These are phyloP conservation scores for Pyracantha coccinea DNA, from an alignment of 331 rosid species.

Conservation along the genomic window DNA sequence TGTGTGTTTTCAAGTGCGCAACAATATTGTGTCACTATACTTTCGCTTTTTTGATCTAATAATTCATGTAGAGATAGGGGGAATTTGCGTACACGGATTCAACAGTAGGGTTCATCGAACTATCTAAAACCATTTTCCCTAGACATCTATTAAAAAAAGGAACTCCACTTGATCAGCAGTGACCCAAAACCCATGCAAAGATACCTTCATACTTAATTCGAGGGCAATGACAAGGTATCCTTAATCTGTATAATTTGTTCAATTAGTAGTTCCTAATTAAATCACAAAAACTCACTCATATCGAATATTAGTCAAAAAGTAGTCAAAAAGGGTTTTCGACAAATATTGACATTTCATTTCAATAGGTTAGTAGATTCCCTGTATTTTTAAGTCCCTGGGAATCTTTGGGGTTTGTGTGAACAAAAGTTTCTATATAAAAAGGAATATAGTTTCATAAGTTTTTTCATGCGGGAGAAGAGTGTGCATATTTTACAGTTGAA, in stretches of 20 bases:
- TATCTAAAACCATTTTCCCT: background rate
- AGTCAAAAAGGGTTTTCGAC: background rate
- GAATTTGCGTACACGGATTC: constrained; percentile 2
- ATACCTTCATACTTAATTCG: background rate
- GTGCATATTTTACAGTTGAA: background rate
- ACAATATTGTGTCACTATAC: background rate
- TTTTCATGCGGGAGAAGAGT: background rate
- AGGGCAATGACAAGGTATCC: background rate
- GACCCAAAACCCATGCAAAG: constrained; percentile 5
- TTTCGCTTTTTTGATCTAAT: background rate
- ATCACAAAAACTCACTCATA: background rate
- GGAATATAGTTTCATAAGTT: background rate
- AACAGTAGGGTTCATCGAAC: background rate
- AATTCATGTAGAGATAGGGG: background rate
- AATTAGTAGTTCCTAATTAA: background rate
- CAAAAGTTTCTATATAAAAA: background rate
- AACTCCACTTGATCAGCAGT: background rate
- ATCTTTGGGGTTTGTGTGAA: background rate
- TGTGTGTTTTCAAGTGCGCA: constrained; percentile 3
- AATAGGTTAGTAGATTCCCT: background rate
- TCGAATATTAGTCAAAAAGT: background rate
- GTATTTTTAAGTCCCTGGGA: background rate
- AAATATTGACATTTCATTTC: background rate
- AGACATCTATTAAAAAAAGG: background rate
- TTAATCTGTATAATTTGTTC: background rate